Percentiles rank a stretch among this genome's conserved stretches.
Evolutionary conservation across 768 basidiomycete genomes (phyloP).

Genomic region (Xerocomellus amylosporus): DNA sequence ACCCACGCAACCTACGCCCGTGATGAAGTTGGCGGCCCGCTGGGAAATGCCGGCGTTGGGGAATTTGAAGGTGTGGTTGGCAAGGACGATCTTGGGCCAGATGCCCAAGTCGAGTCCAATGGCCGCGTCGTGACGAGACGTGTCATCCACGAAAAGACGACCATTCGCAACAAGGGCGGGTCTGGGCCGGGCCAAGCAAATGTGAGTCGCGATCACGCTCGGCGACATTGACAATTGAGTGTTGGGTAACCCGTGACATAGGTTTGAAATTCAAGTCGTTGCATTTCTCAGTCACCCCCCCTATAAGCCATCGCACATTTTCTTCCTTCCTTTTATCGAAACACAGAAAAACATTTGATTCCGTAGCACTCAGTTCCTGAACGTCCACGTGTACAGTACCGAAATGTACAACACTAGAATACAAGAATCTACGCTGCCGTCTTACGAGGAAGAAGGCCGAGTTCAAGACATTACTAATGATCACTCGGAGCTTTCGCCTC

Average conservation of each 20-base stretch:
- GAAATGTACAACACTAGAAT: conserved; percentile 3
- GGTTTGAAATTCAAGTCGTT: conserved; percentile 11
- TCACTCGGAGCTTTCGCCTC: conserved; percentile 5
- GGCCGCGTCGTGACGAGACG: conserved; percentile 25
- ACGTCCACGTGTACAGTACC: neutral
- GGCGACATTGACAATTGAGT: neutral
- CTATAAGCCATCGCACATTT: neutral
- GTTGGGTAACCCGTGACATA: neutral
- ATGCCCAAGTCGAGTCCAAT: conserved; percentile 22
- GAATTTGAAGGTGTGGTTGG: conserved; percentile 33
- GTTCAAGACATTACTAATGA: neutral
- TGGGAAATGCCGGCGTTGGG: conserved; percentile 28
- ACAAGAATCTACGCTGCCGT: conserved; percentile 1
- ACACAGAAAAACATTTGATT: neutral
- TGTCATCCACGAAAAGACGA: conserved; percentile 9
- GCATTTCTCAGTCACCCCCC: neutral
- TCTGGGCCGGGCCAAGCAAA: conserved; percentile 13
- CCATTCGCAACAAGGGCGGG: neutral
- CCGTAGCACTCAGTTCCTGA: neutral
- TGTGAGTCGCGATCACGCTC: conserved; percentile 10
- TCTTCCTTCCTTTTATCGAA: neutral
- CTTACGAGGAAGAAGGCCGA: neutral
- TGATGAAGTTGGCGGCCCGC: conserved; percentile 29
- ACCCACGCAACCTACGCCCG: conserved; percentile 29
- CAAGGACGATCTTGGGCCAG: conserved; percentile 28